Evolutionary conservation across 2,329 filamentous ascomycete genomes (phyloP).

Genomic region (Sporothrix phasma): DNA sequence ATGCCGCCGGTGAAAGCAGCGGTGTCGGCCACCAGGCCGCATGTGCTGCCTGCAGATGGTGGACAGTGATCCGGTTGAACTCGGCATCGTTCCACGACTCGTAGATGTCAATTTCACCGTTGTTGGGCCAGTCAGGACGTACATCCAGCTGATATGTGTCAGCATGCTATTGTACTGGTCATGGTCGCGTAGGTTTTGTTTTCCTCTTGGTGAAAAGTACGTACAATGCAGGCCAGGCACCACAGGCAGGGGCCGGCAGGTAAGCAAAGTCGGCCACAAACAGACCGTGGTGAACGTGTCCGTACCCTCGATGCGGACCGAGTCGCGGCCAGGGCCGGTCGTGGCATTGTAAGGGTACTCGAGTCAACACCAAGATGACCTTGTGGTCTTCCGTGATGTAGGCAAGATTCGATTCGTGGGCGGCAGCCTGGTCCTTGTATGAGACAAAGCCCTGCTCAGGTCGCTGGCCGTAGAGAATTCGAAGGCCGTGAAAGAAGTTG

Average conservation of each 20-base stretch:
- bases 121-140: conserved; percentile 45
- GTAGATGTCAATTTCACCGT: conserved; percentile 59
- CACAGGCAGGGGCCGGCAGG: conserved; percentile 56
- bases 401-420: conserved; percentile 28
- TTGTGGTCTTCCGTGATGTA: conserved; percentile 32
- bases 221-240: conserved; percentile 62
- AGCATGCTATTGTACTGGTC: neutral
- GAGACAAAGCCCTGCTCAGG: conserved; percentile 56
- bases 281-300: conserved; percentile 54
- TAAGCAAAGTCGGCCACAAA: conserved; percentile 61
- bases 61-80: conserved; percentile 48
- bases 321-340: conserved; percentile 34
- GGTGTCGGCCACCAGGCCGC: conserved; percentile 24
- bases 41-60: conserved; percentile 32
- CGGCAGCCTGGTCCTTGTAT: conserved; percentile 34
- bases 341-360: neutral
- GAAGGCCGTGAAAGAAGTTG: conserved; percentile 42
- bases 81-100: conserved; percentile 51
- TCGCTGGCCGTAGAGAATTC: conserved; percentile 37
- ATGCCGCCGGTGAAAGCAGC: conserved; percentile 25
- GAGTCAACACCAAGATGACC: conserved; percentile 19
- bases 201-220: conserved; percentile 14
- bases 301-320: conserved; percentile 56
- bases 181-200: neutral
- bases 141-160: conserved; percentile 33